These are phyloP conservation scores for Cercospora janseana DNA, from an alignment of 2,329 filamentous ascomycete genomes.

Conservation along the genomic window DNA sequence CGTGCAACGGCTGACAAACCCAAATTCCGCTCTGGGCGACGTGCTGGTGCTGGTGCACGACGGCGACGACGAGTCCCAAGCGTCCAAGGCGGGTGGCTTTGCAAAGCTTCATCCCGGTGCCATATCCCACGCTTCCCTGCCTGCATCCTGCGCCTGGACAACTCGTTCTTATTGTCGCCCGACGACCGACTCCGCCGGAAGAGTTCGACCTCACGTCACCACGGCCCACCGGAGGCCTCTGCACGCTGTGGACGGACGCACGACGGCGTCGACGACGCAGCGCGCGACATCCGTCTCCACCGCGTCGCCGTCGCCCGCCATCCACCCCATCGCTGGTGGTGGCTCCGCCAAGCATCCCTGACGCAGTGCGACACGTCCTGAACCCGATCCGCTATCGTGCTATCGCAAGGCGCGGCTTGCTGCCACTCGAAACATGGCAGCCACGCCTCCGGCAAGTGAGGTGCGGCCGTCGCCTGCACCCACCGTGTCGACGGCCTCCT, in stretches of 20 bases:
- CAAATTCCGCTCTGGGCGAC: too few relatives aligned
- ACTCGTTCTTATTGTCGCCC: not conserved
- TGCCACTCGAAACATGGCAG: constrained; percentile 17
- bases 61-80: constrained; percentile 4
- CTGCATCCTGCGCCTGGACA: not conserved
- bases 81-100: constrained; percentile 3
- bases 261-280: not conserved
- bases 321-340: too few relatives aligned
- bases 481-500: constrained; percentile 41
- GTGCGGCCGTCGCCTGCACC: constrained; percentile 38
- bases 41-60: constrained; percentile 2
- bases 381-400: too few relatives aligned
- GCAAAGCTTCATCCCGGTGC: not conserved
- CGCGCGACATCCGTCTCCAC: not conserved
- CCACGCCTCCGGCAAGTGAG: constrained; percentile 18
- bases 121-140: constrained; percentile 4
- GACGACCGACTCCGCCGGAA: not conserved
- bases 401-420: constrained; percentile 1
- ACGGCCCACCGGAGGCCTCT: constrained; percentile 2
- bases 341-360: not conserved
- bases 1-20: constrained; percentile 3
- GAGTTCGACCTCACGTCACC: constrained; percentile 1
- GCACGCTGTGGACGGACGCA: not conserved
- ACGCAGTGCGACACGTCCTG: constrained; percentile 2
- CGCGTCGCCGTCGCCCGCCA: not conserved